A percentile compares a stretch with the other conserved stretches of the same genome.
These are phyloP conservation scores for Brassica balearica DNA, from an alignment of 441 rosid species.

Conservation along the genomic window DNA sequence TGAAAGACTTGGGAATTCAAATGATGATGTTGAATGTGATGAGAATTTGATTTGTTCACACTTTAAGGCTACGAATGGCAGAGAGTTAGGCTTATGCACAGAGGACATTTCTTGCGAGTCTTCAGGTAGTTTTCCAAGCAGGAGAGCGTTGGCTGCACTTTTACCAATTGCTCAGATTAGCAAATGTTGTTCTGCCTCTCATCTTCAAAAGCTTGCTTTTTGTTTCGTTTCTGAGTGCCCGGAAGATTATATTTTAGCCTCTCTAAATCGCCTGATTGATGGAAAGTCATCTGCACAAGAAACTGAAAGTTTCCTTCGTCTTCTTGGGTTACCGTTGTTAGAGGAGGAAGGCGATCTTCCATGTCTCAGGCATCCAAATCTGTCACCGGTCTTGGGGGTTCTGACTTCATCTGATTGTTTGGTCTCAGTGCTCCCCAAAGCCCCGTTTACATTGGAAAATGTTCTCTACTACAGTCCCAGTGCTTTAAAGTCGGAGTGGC, in stretches of 20 bases:
- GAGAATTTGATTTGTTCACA: constrained; percentile 32
- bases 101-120: constrained; percentile 46
- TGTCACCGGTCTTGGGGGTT: constrained; percentile 75
- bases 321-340: constrained; percentile 70
- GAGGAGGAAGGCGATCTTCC: constrained; percentile 57
- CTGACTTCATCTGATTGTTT: constrained; percentile 56
- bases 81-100: constrained; percentile 31
- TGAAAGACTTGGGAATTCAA: constrained; percentile 45
- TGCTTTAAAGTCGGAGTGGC: constrained; percentile 79
- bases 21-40: constrained; percentile 35
- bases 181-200: constrained; percentile 52
- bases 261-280: constrained; percentile 66
- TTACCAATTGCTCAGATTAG: constrained; percentile 68
- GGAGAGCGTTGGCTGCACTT: constrained; percentile 58
- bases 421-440: constrained; percentile 70
- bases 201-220: constrained; percentile 61
- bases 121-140: constrained; percentile 59
- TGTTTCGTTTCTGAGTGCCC: constrained; percentile 58
- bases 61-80: constrained; percentile 35
- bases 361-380: constrained; percentile 86
- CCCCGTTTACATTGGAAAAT: constrained; percentile 77
- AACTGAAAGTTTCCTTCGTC: constrained; percentile 60
- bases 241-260: constrained; percentile 70
- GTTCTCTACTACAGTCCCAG: constrained; percentile 78
- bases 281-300: constrained; percentile 79